Evolutionary conservation across 192 early-diverging fungal species (phyloP).

Genomic region (Diversispora epigaea): DNA sequence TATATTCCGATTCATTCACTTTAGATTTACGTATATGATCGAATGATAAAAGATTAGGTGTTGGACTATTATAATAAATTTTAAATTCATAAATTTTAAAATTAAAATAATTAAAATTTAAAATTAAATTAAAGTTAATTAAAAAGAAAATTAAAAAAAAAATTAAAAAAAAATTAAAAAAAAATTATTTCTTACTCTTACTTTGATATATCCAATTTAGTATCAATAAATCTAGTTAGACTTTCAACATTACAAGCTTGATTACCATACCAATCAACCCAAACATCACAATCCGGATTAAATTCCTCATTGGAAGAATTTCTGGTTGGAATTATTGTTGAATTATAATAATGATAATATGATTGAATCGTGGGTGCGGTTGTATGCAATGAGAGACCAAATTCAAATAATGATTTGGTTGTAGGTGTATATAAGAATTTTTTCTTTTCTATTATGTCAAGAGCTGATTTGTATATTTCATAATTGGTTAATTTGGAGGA

Average conservation of each 20-base stretch:
- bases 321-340: constrained; percentile 58
- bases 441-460: constrained; percentile 50
- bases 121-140: too few species aligned
- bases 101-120: too few species aligned
- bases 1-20: too few species aligned
- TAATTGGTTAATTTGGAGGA: constrained; percentile 35
- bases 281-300: constrained; percentile 55
- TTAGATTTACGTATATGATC: too few species aligned
- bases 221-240: constrained; percentile 41
- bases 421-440: constrained; percentile 43
- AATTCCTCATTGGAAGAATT: constrained; percentile 43
- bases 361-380: constrained; percentile 81
- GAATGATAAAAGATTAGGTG: too few species aligned
- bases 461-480: constrained; percentile 51
- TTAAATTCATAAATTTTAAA: too few species aligned
- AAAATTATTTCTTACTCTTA: not conserved
- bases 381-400: constrained; percentile 67
- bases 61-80: too few species aligned
- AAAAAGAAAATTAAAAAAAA: too few species aligned
- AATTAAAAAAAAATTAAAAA: too few species aligned
- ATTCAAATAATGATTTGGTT: constrained; percentile 60
- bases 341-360: constrained; percentile 78
- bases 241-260: constrained; percentile 64
- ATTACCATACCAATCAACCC: constrained; percentile 67
- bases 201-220: constrained; percentile 18